Evolutionary conservation across 495 filamentous ascomycete genomes (phyloP), one percentile per base, ranked within the genome.

Genomic region (Entonaema liquescens): DNA sequence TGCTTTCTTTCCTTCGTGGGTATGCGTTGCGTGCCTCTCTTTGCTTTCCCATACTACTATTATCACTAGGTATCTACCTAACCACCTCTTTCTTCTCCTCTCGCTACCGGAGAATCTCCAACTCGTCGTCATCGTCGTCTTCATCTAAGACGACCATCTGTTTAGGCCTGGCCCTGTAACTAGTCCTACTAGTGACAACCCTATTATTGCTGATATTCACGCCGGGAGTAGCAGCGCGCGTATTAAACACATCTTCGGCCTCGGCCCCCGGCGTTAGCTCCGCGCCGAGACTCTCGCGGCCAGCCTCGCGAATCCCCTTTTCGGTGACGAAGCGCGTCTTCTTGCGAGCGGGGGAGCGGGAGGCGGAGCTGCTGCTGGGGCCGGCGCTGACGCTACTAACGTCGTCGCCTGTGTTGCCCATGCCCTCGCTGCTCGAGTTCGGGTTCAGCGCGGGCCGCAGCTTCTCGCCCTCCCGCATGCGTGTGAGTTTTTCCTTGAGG

Each of bases 301-400:
- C 91, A 0, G 92, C 91, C 76, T 92, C 91, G 72, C 87, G 86
- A 63, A 92, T 93, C 0, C 91, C 92, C 76, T 89, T 91, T 26
- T 88, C 86, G 31, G 89, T 94, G 40, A 93, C 86, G 73, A 96
- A 95, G 17, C 93, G 82, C 13, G 92, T 95, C 82, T 94, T 95
- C 79, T 95, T 95, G 71, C 84, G 82, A 12, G 87, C 83, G 4
- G 87, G 85, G 76, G 82, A 79, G 38, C 70, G 47, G 9, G 36
- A 70, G 3, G 26, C 63, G 67, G 56, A 71, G 26, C 28, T 35
- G 15, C 52, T 55, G 17, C n/a, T 33, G 29, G 28, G 25, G 29
- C 53, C 29, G 53, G 3, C 53, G 6, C 29, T 35, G 29, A 56
- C 53, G 7, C 64, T 38, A 40, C 36, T 36, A n/a, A 60, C 33